Evolutionary conservation across 1,284 basidiomycete species (phyloP).

Genomic region (Gymnopus androsaceus): DNA sequence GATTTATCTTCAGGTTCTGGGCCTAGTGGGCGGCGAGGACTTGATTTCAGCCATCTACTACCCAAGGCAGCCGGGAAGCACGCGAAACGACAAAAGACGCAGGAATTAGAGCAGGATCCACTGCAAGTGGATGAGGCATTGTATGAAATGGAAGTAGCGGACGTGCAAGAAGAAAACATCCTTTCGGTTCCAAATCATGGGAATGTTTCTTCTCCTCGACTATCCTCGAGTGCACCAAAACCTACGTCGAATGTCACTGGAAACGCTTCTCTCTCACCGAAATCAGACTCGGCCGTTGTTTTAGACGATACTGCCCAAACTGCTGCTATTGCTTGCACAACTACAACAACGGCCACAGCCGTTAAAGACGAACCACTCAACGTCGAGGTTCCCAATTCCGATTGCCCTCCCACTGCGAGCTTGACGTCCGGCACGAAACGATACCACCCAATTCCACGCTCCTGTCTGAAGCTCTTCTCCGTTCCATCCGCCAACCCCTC

Average conservation of each 20-base stretch:
- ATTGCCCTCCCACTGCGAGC: background rate
- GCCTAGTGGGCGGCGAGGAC: background rate
- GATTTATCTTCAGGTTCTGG: background rate
- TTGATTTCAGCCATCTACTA: conserved; percentile 1
- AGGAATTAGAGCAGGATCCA: background rate
- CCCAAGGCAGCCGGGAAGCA: background rate
- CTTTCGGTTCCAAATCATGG: too few relatives aligned
- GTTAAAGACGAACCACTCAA: conserved; percentile 3
- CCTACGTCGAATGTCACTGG: background rate
- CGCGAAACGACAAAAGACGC: background rate
- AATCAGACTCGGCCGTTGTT: too few relatives aligned
- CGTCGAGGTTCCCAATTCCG: background rate
- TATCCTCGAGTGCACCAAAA: background rate
- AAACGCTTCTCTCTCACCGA: too few relatives aligned
- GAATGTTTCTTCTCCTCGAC: background rate
- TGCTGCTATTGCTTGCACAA: too few relatives aligned
- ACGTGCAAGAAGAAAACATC: background rate
- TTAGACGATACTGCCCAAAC: background rate
- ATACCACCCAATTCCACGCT: conserved; percentile 1
- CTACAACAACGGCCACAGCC: background rate
- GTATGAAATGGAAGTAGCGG: too few relatives aligned
- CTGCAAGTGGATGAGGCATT: background rate
- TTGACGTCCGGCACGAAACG: background rate
- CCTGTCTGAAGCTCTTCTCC: background rate
- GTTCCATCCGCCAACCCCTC: background rate